A percentile compares a stretch with the other conserved stretches of the same genome.
phyloP scores from a whole-genome alignment of 163 green algal genomes.

The Scenedesmus sp. region DNA sequence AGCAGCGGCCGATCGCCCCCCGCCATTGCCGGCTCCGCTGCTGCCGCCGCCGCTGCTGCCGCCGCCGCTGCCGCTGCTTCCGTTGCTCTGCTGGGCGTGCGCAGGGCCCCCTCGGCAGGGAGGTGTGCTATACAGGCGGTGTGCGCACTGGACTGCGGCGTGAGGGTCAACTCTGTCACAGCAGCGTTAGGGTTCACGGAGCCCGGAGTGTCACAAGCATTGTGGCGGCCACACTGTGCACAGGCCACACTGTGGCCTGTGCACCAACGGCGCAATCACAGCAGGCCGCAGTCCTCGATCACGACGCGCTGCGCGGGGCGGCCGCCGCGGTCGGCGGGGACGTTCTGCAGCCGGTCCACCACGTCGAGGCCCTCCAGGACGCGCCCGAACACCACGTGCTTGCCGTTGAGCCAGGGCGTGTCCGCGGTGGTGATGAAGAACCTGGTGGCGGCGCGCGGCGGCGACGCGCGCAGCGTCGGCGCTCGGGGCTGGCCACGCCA shows the following conservation, averaged over 20 bases:
- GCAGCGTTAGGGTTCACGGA: too few species aligned
- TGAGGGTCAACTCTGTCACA: too few species aligned
- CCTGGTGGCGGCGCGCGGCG: neutral
- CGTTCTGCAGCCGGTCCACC: slow-evolving; percentile 57
- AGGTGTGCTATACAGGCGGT: too few species aligned
- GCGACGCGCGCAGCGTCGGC: neutral
- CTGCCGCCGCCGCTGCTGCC: neutral
- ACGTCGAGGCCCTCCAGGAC: slow-evolving; percentile 67
- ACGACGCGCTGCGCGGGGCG: slow-evolving; percentile 44
- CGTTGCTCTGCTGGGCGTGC: neutral
- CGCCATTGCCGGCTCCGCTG: neutral
- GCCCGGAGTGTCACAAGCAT: too few species aligned
- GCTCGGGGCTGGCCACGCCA: too few species aligned
- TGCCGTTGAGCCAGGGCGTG: slow-evolving; percentile 81
- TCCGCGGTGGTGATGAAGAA: slow-evolving; percentile 68
- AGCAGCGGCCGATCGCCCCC: slow-evolving; percentile 19
- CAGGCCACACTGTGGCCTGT: too few species aligned
- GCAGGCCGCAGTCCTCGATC: slow-evolving; percentile 54
- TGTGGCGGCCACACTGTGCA: too few species aligned
- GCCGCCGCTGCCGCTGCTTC: neutral
- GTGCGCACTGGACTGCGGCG: too few species aligned
- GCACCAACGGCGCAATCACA: neutral
- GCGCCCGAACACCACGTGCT: slow-evolving; percentile 75
- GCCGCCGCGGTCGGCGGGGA: slow-evolving; percentile 44
- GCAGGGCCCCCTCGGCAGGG: too few species aligned